Base-by-base conservation (phyloP, 2,329 filamentous ascomycete species). In the Dendryphion nanum region DNA sequence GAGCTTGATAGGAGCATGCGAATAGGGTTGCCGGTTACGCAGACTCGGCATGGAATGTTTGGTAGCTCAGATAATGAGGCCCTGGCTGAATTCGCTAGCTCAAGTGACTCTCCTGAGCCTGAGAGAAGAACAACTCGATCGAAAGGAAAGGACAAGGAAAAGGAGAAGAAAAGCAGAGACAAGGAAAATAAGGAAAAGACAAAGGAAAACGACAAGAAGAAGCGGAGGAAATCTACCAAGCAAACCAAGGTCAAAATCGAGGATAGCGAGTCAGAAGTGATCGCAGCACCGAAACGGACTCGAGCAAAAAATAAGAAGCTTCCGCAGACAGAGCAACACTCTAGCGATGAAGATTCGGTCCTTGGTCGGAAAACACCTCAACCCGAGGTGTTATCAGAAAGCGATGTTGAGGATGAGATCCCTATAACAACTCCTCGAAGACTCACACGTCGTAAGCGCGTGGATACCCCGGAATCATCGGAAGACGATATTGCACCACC, bases 1-100 rank as follows among this genome's bases (percentile, higher is more conserved):
- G 43, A 40, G n/a, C 8, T 33, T 4, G 18, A 43, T 6, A 33
- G 39, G 23, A 44, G 44, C 4, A 50, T 53, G 51, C 38, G 37
- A n/a, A 23, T 47, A 18, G 56, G 56, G 3, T 41, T 48, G 47
- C 55, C 53, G 3, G 40, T 45, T 5, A 29, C 34, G 17, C 39
- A 33, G 12, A 47, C 39, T 20, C 41, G 41, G 14, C 39, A 48
- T 17, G 54, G 51, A 23, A 57, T 58, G 47, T 58, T 61, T 35
- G 50, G 49, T 6, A 55, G 49, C 33, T 55, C 45, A 5, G 44
- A 53, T 28, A 42, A 45, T 12, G 42, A 50, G 23, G 33, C 33
- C 21, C 5, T 32, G 10, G 10, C 18, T 3, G 36, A 24, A 23
- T 29, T 33, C 6, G 18, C 18, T n/a, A 35, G 31, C 14, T 35